phyloP scores from a whole-genome alignment of 2,329 filamentous ascomycete species.

The Ophiocordyceps australis region DNA sequence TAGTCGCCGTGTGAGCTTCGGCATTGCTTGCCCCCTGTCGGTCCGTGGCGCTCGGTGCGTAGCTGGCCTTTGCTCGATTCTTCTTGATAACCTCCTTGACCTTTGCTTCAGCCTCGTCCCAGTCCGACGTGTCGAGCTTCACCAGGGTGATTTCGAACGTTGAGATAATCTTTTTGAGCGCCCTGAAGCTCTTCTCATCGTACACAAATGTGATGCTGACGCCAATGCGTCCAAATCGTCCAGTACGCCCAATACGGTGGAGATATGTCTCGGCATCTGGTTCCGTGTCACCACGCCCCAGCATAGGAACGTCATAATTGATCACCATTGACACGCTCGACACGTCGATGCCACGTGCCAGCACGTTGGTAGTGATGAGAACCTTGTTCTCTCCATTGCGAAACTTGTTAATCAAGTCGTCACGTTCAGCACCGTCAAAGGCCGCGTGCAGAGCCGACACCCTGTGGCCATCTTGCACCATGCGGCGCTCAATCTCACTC shows the following conservation, averaged over 20 bases:
- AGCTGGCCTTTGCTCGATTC: conserved; percentile 37
- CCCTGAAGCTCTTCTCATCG: conserved; percentile 63
- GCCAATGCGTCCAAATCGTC: conserved; percentile 89
- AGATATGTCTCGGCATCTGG: conserved; percentile 92
- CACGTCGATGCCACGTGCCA: conserved; percentile 87
- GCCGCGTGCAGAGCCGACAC: conserved; percentile 81
- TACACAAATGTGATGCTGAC: conserved; percentile 92
- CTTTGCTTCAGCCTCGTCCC: conserved; percentile 73
- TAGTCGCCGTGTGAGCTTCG: too few species aligned
- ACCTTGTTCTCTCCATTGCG: conserved; percentile 79
- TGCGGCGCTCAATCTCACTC: conserved; percentile 64
- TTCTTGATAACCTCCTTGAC: conserved; percentile 71
- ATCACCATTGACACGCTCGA: conserved; percentile 92
- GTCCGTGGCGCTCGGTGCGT: conserved; percentile 27
- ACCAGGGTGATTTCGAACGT: conserved; percentile 71
- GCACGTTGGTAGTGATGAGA: conserved; percentile 91
- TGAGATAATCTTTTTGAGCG: conserved; percentile 60
- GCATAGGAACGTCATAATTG: conserved; percentile 82
- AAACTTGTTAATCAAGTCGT: conserved; percentile 73
- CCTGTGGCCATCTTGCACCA: conserved; percentile 78
- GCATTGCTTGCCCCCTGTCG: too few species aligned
- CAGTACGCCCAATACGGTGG: conserved; percentile 92
- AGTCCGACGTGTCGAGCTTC: conserved; percentile 68
- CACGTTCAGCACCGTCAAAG: conserved; percentile 68
- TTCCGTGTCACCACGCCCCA: conserved; percentile 57